Evolutionary conservation across 2,329 filamentous ascomycete genomes (phyloP).

Genomic region (Microdochium paspali): DNA sequence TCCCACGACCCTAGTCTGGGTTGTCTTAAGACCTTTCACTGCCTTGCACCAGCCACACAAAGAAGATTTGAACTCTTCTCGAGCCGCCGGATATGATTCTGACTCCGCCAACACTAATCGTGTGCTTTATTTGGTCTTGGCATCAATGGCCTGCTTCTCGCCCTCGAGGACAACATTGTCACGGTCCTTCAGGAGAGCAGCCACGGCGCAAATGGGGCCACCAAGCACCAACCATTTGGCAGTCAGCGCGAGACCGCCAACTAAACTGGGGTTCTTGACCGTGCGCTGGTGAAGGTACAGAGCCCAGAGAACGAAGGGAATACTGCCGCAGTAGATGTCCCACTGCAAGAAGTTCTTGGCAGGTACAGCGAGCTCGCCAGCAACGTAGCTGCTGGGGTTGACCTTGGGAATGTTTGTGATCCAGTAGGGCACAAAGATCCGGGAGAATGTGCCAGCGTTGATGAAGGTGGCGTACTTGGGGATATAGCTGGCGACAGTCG

Average conservation of each 20-base stretch:
- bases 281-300: conserved; percentile 1
- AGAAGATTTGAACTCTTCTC: background rate
- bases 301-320: background rate
- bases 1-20: no score
- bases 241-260: background rate
- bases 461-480: background rate
- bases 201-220: background rate
- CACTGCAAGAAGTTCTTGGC: background rate
- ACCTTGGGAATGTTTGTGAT: background rate
- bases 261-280: background rate
- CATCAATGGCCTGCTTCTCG: background rate
- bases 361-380: background rate
- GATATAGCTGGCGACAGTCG: background rate
- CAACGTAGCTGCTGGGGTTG: background rate
- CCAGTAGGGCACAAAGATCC: background rate
- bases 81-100: no score
- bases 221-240: background rate
- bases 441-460: background rate
- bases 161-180: background rate
- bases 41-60: background rate
- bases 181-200: background rate
- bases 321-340: background rate
- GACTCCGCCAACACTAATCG: background rate
- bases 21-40: no score
- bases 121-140: background rate